These are phyloP conservation scores for Curvularia spicifera DNA, from an alignment of 2,329 filamentous ascomycete genomes.

Conservation along the genomic window DNA sequence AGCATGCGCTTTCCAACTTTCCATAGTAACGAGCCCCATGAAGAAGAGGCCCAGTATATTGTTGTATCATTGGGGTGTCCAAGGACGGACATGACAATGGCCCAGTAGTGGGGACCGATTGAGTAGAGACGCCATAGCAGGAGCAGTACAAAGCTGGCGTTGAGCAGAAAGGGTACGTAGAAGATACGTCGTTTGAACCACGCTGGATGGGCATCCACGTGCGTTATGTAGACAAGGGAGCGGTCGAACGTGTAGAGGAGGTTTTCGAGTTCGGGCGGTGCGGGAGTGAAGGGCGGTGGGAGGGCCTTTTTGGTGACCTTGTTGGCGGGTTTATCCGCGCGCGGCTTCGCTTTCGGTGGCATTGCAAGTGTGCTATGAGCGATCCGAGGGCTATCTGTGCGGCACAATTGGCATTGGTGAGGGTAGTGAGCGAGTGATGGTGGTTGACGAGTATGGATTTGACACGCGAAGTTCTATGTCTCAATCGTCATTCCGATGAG, in stretches of 20 bases:
- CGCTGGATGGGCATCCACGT: slow-evolving; percentile 74
- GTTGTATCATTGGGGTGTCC: slow-evolving; percentile 71
- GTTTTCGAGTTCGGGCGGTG: slow-evolving; percentile 66
- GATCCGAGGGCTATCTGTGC: not conserved
- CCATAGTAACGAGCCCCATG: slow-evolving; percentile 63
- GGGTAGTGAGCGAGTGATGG: not conserved
- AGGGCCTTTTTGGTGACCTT: slow-evolving; percentile 23
- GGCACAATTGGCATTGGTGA: slow-evolving; percentile 8
- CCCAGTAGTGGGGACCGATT: slow-evolving; percentile 75
- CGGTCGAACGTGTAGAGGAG: slow-evolving; percentile 72
- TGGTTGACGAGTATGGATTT: not conserved
- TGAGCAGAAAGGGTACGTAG: slow-evolving; percentile 77
- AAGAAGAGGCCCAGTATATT: slow-evolving; percentile 61
- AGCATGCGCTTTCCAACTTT: slow-evolving; percentile 66
- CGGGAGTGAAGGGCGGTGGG: slow-evolving; percentile 66
- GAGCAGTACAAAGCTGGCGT: slow-evolving; percentile 68
- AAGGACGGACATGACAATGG: slow-evolving; percentile 67
- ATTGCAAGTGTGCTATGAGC: slow-evolving; percentile 14
- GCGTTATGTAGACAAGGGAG: slow-evolving; percentile 79
- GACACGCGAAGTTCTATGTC: slow-evolving; percentile 3
- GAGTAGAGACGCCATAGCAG: slow-evolving; percentile 72
- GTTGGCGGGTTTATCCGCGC: slow-evolving; percentile 19
- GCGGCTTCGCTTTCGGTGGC: slow-evolving; percentile 31
- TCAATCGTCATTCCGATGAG: slow-evolving; percentile 13
- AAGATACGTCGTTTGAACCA: slow-evolving; percentile 85